A percentile compares a stretch with the other conserved stretches of the same genome.
phyloP scores from a whole-genome alignment of 106 monocot genomes.

The Vanilla planifolia region DNA sequence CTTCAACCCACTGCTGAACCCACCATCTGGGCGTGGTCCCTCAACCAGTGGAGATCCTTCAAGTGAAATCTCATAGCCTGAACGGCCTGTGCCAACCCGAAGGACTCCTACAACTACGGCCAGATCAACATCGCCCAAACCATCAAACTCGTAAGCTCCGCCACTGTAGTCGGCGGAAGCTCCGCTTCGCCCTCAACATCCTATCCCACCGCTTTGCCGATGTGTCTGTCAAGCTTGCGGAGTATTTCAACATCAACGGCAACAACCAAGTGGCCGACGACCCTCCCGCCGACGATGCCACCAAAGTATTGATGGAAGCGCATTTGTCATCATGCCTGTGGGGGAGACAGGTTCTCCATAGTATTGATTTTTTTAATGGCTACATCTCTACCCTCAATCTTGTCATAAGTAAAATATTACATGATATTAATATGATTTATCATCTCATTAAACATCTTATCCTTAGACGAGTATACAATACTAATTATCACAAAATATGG shows the following conservation, averaged over 20 bases:
- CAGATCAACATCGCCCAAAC: slow-evolving; percentile 39
- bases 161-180: slow-evolving; percentile 40
- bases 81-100: slow-evolving; percentile 50
- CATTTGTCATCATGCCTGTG: too few species aligned
- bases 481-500: too few species aligned
- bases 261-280: slow-evolving; percentile 42
- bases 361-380: too few species aligned
- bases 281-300: slow-evolving; percentile 8
- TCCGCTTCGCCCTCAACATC: slow-evolving; percentile 52
- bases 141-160: slow-evolving; percentile 32
- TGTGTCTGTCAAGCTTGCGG: slow-evolving; percentile 55
- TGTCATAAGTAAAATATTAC: too few species aligned
- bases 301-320: too few species aligned
- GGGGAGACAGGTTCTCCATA: too few species aligned
- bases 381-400: too few species aligned
- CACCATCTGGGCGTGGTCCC: slow-evolving; percentile 29
- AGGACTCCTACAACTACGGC: slow-evolving; percentile 56
- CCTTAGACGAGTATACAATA: too few species aligned
- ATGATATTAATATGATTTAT: too few species aligned
- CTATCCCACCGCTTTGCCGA: slow-evolving; percentile 32
- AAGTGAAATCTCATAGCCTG: slow-evolving; percentile 49
- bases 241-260: slow-evolving; percentile 50
- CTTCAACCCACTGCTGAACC: slow-evolving; percentile 33
- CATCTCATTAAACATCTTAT: too few species aligned
- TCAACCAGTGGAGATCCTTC: slow-evolving; percentile 49